Evolutionary conservation across 2,329 filamentous ascomycete species (phyloP).

Genomic region (Talaromyces funiculosus): DNA sequence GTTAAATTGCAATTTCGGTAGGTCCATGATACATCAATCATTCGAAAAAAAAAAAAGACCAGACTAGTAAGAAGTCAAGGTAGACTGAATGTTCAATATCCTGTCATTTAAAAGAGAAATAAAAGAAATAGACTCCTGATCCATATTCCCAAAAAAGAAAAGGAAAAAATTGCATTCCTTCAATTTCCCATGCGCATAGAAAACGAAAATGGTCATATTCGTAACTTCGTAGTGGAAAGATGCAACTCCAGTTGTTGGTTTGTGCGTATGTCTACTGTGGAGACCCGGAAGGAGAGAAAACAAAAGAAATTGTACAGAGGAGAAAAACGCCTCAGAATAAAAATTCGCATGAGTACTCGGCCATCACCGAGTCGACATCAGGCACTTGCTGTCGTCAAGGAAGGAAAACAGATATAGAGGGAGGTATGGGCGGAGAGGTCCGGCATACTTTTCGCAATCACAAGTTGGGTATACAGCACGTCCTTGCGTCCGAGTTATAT

Average conservation of each 20-base stretch:
- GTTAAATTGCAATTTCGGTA: slow-evolving; percentile 7
- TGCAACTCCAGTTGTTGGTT: not conserved
- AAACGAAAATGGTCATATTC: not conserved
- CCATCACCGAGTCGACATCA: not conserved
- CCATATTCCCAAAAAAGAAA: slow-evolving; percentile 15
- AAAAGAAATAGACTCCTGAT: slow-evolving; percentile 15
- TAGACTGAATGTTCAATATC: not conserved
- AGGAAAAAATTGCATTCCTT: slow-evolving; percentile 3
- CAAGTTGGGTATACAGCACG: not conserved
- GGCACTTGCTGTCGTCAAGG: not conserved
- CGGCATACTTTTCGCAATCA: not conserved
- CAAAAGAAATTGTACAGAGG: slow-evolving; percentile 20
- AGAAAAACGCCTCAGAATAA: slow-evolving; percentile 14
- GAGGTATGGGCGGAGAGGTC: not conserved
- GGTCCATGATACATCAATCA: not conserved
- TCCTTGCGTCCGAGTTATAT: slow-evolving; percentile 7
- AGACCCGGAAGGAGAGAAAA: slow-evolving; percentile 14
- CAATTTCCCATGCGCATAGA: not conserved
- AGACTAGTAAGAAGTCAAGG: not conserved
- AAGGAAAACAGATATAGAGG: not conserved
- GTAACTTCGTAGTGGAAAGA: not conserved
- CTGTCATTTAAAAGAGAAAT: slow-evolving; percentile 13
- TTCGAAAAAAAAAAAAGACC: not conserved
- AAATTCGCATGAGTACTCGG: not conserved
- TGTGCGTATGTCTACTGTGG: not conserved